Base-by-base conservation (phyloP, 257 asterid genomes). In the Solanum paucissectum region DNA sequence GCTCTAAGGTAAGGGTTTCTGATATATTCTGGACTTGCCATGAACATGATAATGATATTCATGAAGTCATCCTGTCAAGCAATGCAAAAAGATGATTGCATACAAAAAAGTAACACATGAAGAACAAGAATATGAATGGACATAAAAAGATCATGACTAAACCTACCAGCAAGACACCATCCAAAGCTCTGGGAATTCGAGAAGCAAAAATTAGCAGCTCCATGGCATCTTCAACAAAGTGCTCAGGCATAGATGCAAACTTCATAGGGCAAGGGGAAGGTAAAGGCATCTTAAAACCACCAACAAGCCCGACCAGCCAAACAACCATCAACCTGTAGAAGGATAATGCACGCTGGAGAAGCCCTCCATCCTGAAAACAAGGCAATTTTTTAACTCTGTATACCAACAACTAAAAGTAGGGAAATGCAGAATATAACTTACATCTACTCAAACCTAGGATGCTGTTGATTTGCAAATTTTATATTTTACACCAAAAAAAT, bases 11-110 rank as follows among this genome's bases (percentile, higher is more conserved):
- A 97, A n/a, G 99, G 99, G 91, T 96, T 97, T 87, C 96, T 94
- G 87, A 97, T 92, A 91, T 93, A 94, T 83, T 95, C 98, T 29
- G 98, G 98, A 88, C 99, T 95, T 71, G 95, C 99, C 99, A 97
- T 97, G 95, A 95, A 97, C 99, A 97, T 97, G 89, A 97, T 95
- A 88, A 97, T 95, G 94, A 97, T 95, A 91, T 97, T 97, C 99
- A 96, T 95, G 90, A 95, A 97, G 86, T 97, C 99, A 79, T 95
- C 99, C 99, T 97, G 91, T 85, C 88, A 86, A 88, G 86, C 91
- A 7, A 77, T 66, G 83, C 40, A 82, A 37, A 55, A 77, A 87
- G 62, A 58, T 16, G 23, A 84, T 83, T 72, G 21, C 21, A 79
- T 29, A 46, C 13, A 36, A 38, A 12, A 46, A 71, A 75, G 40